Evolutionary conservation across 78 protist genomes (phyloP).

Genomic region (Speleostelium caveatum): DNA sequence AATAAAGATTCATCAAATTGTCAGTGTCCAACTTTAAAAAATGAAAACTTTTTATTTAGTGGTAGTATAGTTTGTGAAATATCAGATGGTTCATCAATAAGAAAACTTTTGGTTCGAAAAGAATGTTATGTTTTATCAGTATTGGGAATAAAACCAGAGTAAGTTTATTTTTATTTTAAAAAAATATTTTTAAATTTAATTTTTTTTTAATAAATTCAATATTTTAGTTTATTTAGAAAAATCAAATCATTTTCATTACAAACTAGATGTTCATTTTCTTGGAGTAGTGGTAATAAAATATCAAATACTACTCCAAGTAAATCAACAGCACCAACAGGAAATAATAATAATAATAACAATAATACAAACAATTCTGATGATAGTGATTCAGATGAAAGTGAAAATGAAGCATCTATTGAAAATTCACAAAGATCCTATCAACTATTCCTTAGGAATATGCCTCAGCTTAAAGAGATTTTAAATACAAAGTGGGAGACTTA

Average conservation of each 20-base stretch:
- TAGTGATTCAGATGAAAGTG: too few relatives aligned
- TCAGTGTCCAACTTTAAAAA: background rate
- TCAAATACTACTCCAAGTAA: too few relatives aligned
- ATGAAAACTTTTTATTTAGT: background rate
- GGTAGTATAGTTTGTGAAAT: slow-evolving; percentile 59
- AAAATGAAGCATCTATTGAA: too few relatives aligned
- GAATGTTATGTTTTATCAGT: slow-evolving; percentile 5
- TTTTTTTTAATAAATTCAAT: background rate
- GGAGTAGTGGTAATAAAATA: too few relatives aligned
- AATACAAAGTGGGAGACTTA: too few relatives aligned
- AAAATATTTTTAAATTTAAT: background rate
- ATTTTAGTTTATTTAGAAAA: background rate
- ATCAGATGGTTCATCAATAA: slow-evolving; percentile 37
- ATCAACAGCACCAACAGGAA: too few relatives aligned
- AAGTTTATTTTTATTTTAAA: slow-evolving; percentile 5
- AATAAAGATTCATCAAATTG: background rate
- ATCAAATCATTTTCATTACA: background rate
- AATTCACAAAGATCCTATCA: too few relatives aligned
- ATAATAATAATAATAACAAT: too few relatives aligned
- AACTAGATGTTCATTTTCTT: background rate
- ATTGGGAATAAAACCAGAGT: slow-evolving; percentile 1
- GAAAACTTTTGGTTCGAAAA: background rate
- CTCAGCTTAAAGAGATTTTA: too few relatives aligned
- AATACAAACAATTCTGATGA: too few relatives aligned
- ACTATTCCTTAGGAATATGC: too few relatives aligned